These are phyloP conservation scores for Blyttiomyces sp. DNA, from an alignment of 371 early-diverging fungal species.

Conservation along the genomic window DNA sequence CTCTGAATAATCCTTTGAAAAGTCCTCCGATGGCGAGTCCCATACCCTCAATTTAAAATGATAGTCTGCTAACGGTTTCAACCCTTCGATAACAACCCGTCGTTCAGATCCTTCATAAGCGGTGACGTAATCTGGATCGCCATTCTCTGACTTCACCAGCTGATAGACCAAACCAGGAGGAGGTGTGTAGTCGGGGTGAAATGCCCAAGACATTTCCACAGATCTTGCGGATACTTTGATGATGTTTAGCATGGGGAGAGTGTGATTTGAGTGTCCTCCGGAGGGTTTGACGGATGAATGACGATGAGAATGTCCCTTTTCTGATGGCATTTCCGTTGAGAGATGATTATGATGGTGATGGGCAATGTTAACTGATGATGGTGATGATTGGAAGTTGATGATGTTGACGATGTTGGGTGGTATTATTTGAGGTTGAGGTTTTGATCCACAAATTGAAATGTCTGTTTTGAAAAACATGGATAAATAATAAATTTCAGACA, in stretches of 20 bases:
- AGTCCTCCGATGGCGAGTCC: constrained; percentile 12
- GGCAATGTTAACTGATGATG: too few relatives aligned
- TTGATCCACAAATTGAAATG: too few relatives aligned
- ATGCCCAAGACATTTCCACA: constrained; percentile 7
- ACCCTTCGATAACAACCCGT: constrained; percentile 16
- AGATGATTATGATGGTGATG: too few relatives aligned
- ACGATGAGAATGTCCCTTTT: too few relatives aligned
- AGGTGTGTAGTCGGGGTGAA: constrained; percentile 8
- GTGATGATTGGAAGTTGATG: too few relatives aligned
- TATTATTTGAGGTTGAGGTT: too few relatives aligned
- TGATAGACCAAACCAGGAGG: constrained; percentile 4
- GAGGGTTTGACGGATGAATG: too few relatives aligned
- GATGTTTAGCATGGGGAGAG: constrained; percentile 5
- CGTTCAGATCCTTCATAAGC: constrained; percentile 39
- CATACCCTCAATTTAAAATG: constrained; percentile 33
- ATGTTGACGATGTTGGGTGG: too few relatives aligned
- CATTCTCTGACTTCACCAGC: constrained; percentile 18
- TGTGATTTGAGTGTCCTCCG: too few relatives aligned
- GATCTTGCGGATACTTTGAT: constrained; percentile 9
- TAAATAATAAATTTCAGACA: too few relatives aligned
- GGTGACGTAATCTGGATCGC: constrained; percentile 20
- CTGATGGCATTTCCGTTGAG: too few relatives aligned
- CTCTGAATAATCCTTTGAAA: constrained; percentile 31
- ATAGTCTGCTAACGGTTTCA: constrained; percentile 42
- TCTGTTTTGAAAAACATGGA: too few relatives aligned